A percentile compares a stretch with the other conserved stretches of the same genome.
Evolutionary conservation across 257 asterid genomes (phyloP).

Genomic region (Fraxinus cuspidata): DNA sequence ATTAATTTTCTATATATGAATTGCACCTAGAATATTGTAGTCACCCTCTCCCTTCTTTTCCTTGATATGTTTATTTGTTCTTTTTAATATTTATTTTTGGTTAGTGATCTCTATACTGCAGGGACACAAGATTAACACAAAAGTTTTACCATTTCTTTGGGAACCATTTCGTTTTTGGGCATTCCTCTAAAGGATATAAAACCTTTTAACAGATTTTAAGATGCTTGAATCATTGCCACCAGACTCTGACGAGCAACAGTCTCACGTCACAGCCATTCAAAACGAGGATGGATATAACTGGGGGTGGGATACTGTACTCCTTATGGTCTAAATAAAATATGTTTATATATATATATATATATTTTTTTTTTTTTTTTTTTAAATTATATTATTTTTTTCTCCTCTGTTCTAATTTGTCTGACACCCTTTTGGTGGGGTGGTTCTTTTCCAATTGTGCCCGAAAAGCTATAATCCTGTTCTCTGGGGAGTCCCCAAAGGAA

Average conservation of each 20-base stretch:
- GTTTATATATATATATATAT: not conserved
- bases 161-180: not conserved
- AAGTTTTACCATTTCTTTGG: not conserved
- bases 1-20: no score
- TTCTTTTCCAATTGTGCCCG: constrained; percentile 29
- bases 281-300: constrained; percentile 84
- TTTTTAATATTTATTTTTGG: not conserved
- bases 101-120: not conserved
- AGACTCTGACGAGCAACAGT: constrained; percentile 89
- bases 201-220: constrained; percentile 56
- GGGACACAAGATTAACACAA: not conserved
- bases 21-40: not conserved
- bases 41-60: not conserved
- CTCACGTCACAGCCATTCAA: constrained; percentile 73
- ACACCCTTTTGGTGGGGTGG: constrained; percentile 24
- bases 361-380: constrained; percentile 5
- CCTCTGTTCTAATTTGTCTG: constrained; percentile 12
- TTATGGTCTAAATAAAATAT: constrained; percentile 6
- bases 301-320: constrained; percentile 68
- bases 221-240: constrained; percentile 74
- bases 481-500: constrained; percentile 98
- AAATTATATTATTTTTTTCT: constrained; percentile 5
- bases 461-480: constrained; percentile 90
- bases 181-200: constrained; percentile 15
- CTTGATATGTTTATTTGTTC: not conserved